Percentiles rank a stretch among this genome's conserved stretches.
Evolutionary conservation across 805 yeast genomes (phyloP).

Genomic region (Monosporozyma unispora): DNA sequence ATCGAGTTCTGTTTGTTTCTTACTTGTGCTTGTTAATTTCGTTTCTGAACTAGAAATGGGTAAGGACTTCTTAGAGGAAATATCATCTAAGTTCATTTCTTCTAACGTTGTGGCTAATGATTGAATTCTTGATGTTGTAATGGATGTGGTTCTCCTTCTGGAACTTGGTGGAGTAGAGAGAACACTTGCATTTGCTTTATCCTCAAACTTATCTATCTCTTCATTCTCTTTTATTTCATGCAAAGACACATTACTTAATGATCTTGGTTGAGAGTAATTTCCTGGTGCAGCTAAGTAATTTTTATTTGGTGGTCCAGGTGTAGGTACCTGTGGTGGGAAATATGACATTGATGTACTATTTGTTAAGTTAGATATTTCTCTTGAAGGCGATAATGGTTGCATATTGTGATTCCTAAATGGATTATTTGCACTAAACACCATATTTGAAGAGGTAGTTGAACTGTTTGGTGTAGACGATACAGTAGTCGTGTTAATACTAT

Average conservation of each 20-base stretch:
- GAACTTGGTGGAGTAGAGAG: not conserved
- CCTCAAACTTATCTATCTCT: constrained; percentile 16
- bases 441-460: not conserved
- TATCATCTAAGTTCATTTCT: not conserved
- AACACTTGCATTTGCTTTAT: not conserved
- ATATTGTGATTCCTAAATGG: constrained; percentile 6
- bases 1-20: not conserved
- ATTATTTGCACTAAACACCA: constrained; percentile 1
- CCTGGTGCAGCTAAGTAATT: not conserved
- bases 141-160: not conserved
- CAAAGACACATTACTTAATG: constrained; percentile 24
- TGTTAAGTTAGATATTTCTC: not conserved
- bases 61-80: not conserved
- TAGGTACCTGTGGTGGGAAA: not conserved
- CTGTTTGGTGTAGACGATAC: not conserved
- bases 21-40: not conserved
- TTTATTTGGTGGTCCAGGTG: not conserved
- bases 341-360: not conserved
- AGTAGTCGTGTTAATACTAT: not conserved
- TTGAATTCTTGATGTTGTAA: not conserved
- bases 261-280: constrained; percentile 4
- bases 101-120: not conserved
- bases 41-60: not conserved
- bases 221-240: constrained; percentile 31
- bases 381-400: not conserved